Conservation (phyloP, 1,284 basidiomycete genomes). For the Leccinum subrobustum region DNA sequence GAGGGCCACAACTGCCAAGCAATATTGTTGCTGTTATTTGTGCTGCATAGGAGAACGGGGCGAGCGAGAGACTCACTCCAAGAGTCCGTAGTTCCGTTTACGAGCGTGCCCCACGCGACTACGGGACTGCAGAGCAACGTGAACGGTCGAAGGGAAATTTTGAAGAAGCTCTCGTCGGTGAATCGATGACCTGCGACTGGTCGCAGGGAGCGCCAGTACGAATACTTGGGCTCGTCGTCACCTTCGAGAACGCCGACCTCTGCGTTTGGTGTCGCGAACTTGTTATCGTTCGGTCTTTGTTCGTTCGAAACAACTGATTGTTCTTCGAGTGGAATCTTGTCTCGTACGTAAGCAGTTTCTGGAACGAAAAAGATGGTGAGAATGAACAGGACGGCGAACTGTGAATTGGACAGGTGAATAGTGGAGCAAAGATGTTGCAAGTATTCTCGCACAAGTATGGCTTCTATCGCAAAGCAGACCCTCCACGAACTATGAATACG, state of each 20-base stretch:
- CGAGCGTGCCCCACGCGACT: neutral
- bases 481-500: neutral
- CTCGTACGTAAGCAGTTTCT: neutral
- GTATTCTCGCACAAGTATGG: neutral
- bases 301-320: neutral
- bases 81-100: neutral
- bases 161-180: neutral
- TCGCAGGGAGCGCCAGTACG: neutral
- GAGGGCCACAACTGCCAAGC: neutral
- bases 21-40: neutral
- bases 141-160: neutral
- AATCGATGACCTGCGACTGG: neutral
- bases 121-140: neutral
- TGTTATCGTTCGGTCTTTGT: neutral
- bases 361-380: neutral
- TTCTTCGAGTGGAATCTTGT: neutral
- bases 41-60: neutral
- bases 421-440: neutral
- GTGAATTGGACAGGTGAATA: neutral
- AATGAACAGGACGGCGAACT: neutral
- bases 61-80: neutral
- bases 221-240: neutral
- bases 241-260: neutral
- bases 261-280: neutral
- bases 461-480: slow-evolving; percentile 1